Evolutionary conservation across 345 rosid species (phyloP).

Genomic region (Pistacia integerrima): DNA sequence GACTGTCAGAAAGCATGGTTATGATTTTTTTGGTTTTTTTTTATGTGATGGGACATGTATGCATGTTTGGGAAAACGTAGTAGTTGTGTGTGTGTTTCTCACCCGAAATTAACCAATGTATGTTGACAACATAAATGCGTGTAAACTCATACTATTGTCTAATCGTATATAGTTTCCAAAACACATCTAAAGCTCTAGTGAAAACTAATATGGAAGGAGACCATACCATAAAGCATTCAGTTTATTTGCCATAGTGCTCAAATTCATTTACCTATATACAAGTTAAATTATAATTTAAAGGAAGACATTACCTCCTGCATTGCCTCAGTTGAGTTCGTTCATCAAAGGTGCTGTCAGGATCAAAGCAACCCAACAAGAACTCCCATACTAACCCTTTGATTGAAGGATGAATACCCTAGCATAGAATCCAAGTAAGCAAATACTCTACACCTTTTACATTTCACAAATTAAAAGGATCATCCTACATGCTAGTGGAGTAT

Average conservation of each 20-base stretch:
- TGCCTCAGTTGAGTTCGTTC: conserved; percentile 68
- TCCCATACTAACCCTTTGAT: conserved; percentile 93
- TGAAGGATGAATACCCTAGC: conserved; percentile 93
- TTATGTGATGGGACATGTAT: not conserved
- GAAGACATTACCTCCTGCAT: conserved; percentile 59
- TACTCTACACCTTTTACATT: not conserved
- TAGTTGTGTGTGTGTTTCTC: not conserved
- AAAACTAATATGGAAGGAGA: not conserved
- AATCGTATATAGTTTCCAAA: conserved; percentile 10
- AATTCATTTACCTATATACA: not conserved
- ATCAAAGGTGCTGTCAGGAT: conserved; percentile 85
- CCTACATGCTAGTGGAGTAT: not conserved
- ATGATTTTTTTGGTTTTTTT: not conserved
- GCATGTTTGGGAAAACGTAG: not conserved
- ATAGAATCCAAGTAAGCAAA: conserved; percentile 29
- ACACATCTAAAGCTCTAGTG: not conserved
- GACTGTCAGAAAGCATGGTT: not conserved
- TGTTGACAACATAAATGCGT: not conserved
- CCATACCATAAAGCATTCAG: not conserved
- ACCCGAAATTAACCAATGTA: not conserved
- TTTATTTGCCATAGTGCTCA: conserved; percentile 3
- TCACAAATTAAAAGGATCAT: not conserved
- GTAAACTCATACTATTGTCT: not conserved
- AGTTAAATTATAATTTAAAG: not conserved
- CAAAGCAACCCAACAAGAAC: conserved; percentile 89